Percentiles rank a stretch among this genome's conserved stretches.
These are phyloP conservation scores for Suhomyces sp. DNA, from an alignment of 805 yeast species.

Conservation along the genomic window DNA sequence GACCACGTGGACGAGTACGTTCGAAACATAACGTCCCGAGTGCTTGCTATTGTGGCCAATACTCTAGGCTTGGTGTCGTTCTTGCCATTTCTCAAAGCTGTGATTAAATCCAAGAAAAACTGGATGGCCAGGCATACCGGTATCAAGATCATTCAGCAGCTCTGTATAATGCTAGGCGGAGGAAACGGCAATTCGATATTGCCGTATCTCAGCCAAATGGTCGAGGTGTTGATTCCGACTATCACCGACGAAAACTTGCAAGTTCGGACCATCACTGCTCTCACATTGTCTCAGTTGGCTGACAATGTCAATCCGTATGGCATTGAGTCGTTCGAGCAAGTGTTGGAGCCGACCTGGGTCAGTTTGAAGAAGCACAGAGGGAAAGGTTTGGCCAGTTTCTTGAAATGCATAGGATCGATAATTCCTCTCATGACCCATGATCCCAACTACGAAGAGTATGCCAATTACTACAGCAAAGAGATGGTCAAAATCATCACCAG, in stretches of 20 bases:
- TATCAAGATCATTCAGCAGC: slow-evolving; percentile 68
- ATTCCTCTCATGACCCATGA: slow-evolving; percentile 77
- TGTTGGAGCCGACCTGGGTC: slow-evolving; percentile 74
- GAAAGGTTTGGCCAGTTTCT: slow-evolving; percentile 66
- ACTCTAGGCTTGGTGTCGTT: slow-evolving; percentile 70
- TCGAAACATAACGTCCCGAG: slow-evolving; percentile 70
- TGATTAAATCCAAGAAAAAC: slow-evolving; percentile 68
- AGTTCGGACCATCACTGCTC: slow-evolving; percentile 68
- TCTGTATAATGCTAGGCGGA: slow-evolving; percentile 65
- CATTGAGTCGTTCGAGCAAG: slow-evolving; percentile 75
- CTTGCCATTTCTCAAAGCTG: slow-evolving; percentile 80
- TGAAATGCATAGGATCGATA: slow-evolving; percentile 73
- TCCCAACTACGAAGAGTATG: slow-evolving; percentile 58
- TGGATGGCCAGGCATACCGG: slow-evolving; percentile 89
- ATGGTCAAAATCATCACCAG: slow-evolving; percentile 63
- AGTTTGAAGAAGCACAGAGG: slow-evolving; percentile 81
- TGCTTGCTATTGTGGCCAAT: slow-evolving; percentile 80
- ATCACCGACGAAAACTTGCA: slow-evolving; percentile 65
- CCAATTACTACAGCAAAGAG: slow-evolving; percentile 73
- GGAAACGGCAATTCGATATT: slow-evolving; percentile 52
- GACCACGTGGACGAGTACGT: slow-evolving; percentile 80
- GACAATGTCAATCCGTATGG: slow-evolving; percentile 86
- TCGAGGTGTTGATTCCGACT: slow-evolving; percentile 56
- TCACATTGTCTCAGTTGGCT: slow-evolving; percentile 70
- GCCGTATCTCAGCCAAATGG: slow-evolving; percentile 67